Percentiles rank a stretch among this genome's conserved stretches.
Evolutionary conservation across 257 asterid species (phyloP).

Genomic region (Capsicum pubescens): DNA sequence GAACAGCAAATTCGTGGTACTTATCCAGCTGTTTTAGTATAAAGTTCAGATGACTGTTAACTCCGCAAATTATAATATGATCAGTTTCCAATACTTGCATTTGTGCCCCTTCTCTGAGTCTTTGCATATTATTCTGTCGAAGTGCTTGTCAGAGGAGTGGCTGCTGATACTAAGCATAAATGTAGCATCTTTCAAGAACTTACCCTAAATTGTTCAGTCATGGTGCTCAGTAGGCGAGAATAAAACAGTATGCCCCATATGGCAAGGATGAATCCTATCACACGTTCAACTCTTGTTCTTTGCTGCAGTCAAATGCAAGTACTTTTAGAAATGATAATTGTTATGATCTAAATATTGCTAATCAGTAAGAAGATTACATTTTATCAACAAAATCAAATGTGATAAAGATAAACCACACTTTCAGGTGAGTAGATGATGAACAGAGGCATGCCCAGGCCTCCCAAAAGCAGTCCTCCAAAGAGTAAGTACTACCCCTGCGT

Average conservation of each 20-base stretch:
- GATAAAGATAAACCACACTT: constrained; percentile 64
- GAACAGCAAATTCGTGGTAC: constrained; percentile 90
- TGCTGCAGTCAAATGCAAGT: constrained; percentile 71
- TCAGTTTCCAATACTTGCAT: constrained; percentile 89
- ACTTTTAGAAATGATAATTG: constrained; percentile 38
- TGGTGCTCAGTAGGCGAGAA: constrained; percentile 93
- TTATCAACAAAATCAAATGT: constrained; percentile 34
- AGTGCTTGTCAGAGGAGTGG: constrained; percentile 43
- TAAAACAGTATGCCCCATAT: constrained; percentile 97
- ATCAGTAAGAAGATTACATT: constrained; percentile 38
- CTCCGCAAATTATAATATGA: constrained; percentile 90
- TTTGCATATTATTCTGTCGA: constrained; percentile 83
- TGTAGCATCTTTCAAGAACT: constrained; percentile 38
- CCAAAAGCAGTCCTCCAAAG: constrained; percentile 98
- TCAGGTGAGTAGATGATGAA: constrained; percentile 96
- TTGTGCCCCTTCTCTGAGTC: constrained; percentile 95
- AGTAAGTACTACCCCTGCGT: constrained; percentile 67
- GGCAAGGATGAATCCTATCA: constrained; percentile 89
- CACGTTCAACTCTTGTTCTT: constrained; percentile 93
- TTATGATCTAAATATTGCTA: constrained; percentile 36
- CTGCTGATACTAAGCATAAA: constrained; percentile 36
- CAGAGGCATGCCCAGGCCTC: constrained; percentile 99
- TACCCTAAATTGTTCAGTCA: constrained; percentile 98
- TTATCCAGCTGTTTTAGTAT: constrained; percentile 90
- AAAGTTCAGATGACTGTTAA: constrained; percentile 79